Evolutionary conservation across 2,329 filamentous ascomycete genomes (phyloP).

Genomic region (Blumeria hordei): DNA sequence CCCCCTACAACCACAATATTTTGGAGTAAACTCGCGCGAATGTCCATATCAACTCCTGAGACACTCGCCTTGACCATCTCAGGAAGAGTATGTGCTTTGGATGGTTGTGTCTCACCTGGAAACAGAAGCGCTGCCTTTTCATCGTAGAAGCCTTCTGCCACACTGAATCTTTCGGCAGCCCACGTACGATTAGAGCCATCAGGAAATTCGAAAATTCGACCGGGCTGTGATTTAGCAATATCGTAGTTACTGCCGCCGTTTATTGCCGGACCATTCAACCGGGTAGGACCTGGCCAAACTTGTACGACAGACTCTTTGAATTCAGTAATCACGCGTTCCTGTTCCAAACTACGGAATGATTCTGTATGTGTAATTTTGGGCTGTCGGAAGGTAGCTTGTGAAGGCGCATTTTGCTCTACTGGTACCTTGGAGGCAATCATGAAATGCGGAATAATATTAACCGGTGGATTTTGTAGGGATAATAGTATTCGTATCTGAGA

Average conservation of each 20-base stretch:
- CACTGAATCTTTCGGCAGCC: slow-evolving; percentile 63
- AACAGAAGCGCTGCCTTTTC: slow-evolving; percentile 43
- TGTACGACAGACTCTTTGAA: slow-evolving; percentile 97
- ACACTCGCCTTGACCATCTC: slow-evolving; percentile 59
- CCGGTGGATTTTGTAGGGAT: slow-evolving; percentile 38
- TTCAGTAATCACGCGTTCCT: slow-evolving; percentile 79
- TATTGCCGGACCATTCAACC: slow-evolving; percentile 24
- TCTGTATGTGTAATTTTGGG: slow-evolving; percentile 37
- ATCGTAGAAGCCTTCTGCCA: slow-evolving; percentile 80
- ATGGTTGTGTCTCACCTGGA: slow-evolving; percentile 17
- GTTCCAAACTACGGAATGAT: slow-evolving; percentile 62
- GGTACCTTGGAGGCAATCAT: slow-evolving; percentile 68
- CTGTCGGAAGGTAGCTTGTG: slow-evolving; percentile 50
- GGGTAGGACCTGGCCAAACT: slow-evolving; percentile 63
- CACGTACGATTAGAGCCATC: slow-evolving; percentile 94
- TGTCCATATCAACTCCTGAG: slow-evolving; percentile 64
- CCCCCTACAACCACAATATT: slow-evolving; percentile 90
- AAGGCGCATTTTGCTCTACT: slow-evolving; percentile 63
- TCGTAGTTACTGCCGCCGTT: slow-evolving; percentile 48
- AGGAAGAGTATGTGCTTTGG: slow-evolving; percentile 57
- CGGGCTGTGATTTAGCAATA: slow-evolving; percentile 43
- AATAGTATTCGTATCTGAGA: slow-evolving; percentile 68
- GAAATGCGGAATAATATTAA: slow-evolving; percentile 64
- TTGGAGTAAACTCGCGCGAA: slow-evolving; percentile 56
- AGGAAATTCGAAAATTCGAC: slow-evolving; percentile 86